Percentiles rank a stretch among this genome's conserved stretches.
These are phyloP conservation scores for Noccaea caerulescens DNA, from an alignment of 345 rosid species.

Conservation along the genomic window DNA sequence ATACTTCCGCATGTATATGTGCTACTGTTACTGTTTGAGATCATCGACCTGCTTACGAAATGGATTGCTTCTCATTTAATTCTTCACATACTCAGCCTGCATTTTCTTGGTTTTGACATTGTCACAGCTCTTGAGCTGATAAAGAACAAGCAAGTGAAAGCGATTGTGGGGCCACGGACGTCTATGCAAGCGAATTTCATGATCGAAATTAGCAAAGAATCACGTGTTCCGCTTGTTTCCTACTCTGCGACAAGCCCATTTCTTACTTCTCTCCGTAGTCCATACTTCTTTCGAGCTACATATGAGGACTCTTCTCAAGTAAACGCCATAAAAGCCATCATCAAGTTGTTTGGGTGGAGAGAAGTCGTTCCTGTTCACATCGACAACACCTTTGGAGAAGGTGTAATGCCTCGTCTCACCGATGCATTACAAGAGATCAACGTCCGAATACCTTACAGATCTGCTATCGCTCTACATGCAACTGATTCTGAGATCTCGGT, in stretches of 20 bases:
- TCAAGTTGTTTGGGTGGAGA: conserved; percentile 56
- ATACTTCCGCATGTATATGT: too few relatives aligned
- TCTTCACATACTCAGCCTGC: not conserved
- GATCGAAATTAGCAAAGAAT: conserved; percentile 49
- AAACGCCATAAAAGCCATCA: conserved; percentile 44
- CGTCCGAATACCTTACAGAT: conserved; percentile 51
- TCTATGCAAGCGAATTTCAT: conserved; percentile 52
- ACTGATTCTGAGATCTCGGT: conserved; percentile 46
- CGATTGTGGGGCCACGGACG: conserved; percentile 51
- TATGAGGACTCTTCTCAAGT: conserved; percentile 52
- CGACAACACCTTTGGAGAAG: conserved; percentile 53
- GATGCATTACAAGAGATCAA: conserved; percentile 52
- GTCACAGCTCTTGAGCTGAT: conserved; percentile 53
- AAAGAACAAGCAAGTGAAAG: conserved; percentile 54
- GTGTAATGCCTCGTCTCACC: conserved; percentile 51
- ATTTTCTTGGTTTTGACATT: conserved; percentile 7
- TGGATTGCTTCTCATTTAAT: not conserved
- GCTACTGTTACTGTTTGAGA: too few relatives aligned
- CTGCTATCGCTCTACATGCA: conserved; percentile 49
- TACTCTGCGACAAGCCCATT: conserved; percentile 58
- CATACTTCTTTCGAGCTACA: conserved; percentile 54
- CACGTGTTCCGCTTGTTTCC: conserved; percentile 52
- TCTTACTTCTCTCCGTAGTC: conserved; percentile 44
- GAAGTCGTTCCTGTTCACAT: conserved; percentile 54
- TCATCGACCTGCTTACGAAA: too few relatives aligned